Percentiles rank a stretch among this genome's conserved stretches.
Conservation (phyloP, 768 basidiomycete species). For the Naganishia kalamii region DNA sequence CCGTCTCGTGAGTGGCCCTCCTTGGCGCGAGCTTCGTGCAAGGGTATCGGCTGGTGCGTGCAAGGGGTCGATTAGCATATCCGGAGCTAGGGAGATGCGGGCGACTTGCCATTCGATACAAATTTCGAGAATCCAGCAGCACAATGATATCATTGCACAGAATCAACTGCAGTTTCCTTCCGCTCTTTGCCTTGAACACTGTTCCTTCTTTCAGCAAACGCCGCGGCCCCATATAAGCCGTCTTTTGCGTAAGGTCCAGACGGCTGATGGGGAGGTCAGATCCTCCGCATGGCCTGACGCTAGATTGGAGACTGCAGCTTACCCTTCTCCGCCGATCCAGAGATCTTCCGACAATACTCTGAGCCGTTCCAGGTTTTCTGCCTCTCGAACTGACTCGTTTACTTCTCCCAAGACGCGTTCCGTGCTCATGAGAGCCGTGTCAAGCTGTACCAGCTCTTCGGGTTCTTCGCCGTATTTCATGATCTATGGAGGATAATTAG, state of each 20-base stretch:
- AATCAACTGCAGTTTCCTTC: constrained; percentile 66
- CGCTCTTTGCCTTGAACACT: constrained; percentile 75
- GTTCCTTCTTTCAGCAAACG: constrained; percentile 71
- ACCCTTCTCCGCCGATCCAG: constrained; percentile 77
- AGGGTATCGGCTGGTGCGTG: constrained; percentile 61
- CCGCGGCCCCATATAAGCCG: constrained; percentile 74
- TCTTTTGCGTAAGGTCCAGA: constrained; percentile 84
- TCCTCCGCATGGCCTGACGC: neutral
- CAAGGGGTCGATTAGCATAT: too few relatives aligned
- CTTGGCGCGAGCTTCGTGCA: constrained; percentile 37
- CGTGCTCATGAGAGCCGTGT: constrained; percentile 56
- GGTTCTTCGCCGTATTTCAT: constrained; percentile 68
- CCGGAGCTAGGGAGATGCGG: neutral
- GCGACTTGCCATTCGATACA: constrained; percentile 73
- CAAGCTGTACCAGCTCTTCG: constrained; percentile 58
- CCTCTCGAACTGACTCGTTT: constrained; percentile 80
- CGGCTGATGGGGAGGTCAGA: constrained; percentile 50
- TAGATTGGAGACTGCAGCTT: constrained; percentile 30
- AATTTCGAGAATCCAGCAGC: constrained; percentile 65
- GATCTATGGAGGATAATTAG: constrained; percentile 51
- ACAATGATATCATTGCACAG: constrained; percentile 87
- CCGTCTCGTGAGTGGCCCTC: constrained; percentile 29
- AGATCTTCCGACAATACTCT: constrained; percentile 67
- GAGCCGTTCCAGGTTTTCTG: constrained; percentile 73
- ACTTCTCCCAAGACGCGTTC: constrained; percentile 71